Base-by-base conservation (phyloP, 768 basidiomycete species). In the Leccinum imitatum region DNA sequence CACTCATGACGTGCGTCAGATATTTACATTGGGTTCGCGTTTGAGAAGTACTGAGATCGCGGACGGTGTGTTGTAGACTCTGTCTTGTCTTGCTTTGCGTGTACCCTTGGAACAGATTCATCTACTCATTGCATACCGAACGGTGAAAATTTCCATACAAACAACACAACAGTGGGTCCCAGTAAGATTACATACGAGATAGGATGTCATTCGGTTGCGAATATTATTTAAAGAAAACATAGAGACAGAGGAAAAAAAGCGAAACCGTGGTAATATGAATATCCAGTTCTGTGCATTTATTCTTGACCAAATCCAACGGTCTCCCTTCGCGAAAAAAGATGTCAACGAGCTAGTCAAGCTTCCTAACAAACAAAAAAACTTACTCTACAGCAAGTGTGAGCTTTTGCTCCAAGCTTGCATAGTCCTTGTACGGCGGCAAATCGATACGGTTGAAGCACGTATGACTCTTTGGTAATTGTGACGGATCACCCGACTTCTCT, bases 401-500 rank as follows among this genome's bases (percentile, higher is more conserved):
- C 79, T 98, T 98, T 51, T 98, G 90, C 74, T 98, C 96, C 66
- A 98, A 74, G 65, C 87, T 93, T 44, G 91, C 91, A 71, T 96
- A 97, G 67, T 94, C 93, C 71, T 93, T 95, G 75, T 99, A 99
- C 13, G 95, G 93, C n/a, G 97, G 97, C 57, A 99, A 76, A 77
- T 99, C 97, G 67, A 96, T 94, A 48, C 93, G 82, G 65, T 91
- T 98, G 85, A 99, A 99, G 79, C 97, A 98, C 1, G 90, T 91
- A 70, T 92, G 90, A 73, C 90, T 92, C 87, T 98, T 99, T 1
- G 97, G 97, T 69, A 99, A 76, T 73, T 97, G 95, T 23, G 90
- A 91, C 21, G 95, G 92, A 69, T 99, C 97, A 27, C 97, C 97
- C 37, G 93, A 91, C 78, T 98, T 98, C 76, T 99, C 97, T 70